phyloP scores from a whole-genome alignment of 306 rosid genomes.

The Trifolium fragiferum region DNA sequence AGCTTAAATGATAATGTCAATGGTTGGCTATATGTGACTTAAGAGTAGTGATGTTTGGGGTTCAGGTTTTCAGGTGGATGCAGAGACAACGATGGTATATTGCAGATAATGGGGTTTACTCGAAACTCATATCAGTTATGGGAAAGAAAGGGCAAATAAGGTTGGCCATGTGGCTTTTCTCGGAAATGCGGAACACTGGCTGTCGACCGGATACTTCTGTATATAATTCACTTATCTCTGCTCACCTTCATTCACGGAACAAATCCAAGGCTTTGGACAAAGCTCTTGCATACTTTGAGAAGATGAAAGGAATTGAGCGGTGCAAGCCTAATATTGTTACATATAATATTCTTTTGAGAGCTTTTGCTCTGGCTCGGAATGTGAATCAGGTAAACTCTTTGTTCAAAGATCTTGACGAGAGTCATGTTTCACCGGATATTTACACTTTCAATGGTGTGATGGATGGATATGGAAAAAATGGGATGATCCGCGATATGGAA shows the following conservation, averaged over 20 bases:
- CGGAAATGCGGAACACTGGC: conserved; percentile 92
- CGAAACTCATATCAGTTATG: conserved; percentile 86
- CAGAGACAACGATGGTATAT: conserved; percentile 92
- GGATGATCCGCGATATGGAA: conserved; percentile 95
- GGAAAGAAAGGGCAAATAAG: conserved; percentile 92
- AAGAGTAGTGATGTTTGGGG: conserved; percentile 34
- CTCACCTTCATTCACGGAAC: conserved; percentile 81
- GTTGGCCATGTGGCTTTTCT: conserved; percentile 95
- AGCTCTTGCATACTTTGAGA: conserved; percentile 78
- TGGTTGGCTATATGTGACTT: conserved; percentile 32
- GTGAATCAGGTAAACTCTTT: conserved; percentile 66
- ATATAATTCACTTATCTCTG: conserved; percentile 84
- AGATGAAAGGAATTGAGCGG: conserved; percentile 87
- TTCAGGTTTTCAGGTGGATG: conserved; percentile 99
- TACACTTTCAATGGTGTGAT: conserved; percentile 90
- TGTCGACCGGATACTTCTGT: conserved; percentile 93
- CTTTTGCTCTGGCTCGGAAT: conserved; percentile 76
- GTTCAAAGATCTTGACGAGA: conserved; percentile 88
- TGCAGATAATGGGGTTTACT: conserved; percentile 91
- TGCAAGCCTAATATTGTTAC: conserved; percentile 91
- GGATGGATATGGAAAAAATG: conserved; percentile 90
- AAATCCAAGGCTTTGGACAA: conserved; percentile 82
- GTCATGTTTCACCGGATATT: conserved; percentile 73
- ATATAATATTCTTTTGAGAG: conserved; percentile 87
- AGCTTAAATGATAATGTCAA: conserved; percentile 22